phyloP scores from a whole-genome alignment of 1,284 basidiomycete species.

The Cutaneotrichosporon mucoides region DNA sequence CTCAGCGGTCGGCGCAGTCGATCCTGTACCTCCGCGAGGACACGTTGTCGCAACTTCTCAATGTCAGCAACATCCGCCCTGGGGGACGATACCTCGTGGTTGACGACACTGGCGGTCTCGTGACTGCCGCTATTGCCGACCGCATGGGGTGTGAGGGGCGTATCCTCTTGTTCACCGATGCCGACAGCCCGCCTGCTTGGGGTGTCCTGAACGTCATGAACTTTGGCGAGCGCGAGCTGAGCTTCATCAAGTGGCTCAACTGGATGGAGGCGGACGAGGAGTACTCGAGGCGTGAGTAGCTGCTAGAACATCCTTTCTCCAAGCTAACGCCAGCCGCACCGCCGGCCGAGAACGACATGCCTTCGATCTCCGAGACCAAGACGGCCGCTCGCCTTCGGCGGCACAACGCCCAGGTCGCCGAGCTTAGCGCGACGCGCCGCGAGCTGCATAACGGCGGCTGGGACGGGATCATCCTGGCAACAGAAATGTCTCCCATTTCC shows the following conservation, averaged over 20 bases:
- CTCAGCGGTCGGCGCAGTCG: conserved; percentile 66
- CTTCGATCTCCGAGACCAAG: conserved; percentile 29
- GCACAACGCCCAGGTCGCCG: conserved; percentile 39
- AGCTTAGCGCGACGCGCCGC: conserved; percentile 62
- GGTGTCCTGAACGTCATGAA: conserved; percentile 83
- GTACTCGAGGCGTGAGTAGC: conserved; percentile 47
- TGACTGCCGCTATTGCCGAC: conserved; percentile 79
- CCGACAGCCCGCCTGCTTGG: conserved; percentile 89
- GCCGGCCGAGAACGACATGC: conserved; percentile 36
- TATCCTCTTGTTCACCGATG: conserved; percentile 79
- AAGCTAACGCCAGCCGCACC: conserved; percentile 25
- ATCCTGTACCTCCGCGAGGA: conserved; percentile 84
- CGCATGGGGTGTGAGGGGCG: conserved; percentile 79
- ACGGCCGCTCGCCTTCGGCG: conserved; percentile 30
- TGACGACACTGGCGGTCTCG: conserved; percentile 87
- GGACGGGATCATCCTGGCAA: conserved; percentile 79
- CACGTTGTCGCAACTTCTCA: conserved; percentile 81
- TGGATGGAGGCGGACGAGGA: conserved; percentile 86
- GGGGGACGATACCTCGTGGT: conserved; percentile 84
- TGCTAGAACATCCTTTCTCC: too few relatives aligned
- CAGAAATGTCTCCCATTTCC: conserved; percentile 79
- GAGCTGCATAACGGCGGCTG: conserved; percentile 84
- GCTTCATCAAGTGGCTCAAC: conserved; percentile 68
- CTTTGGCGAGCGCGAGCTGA: conserved; percentile 61
- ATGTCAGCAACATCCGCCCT: conserved; percentile 74